These are phyloP conservation scores for Geotrichum macrosporum DNA, from an alignment of 1,139 yeast species.

Conservation along the genomic window DNA sequence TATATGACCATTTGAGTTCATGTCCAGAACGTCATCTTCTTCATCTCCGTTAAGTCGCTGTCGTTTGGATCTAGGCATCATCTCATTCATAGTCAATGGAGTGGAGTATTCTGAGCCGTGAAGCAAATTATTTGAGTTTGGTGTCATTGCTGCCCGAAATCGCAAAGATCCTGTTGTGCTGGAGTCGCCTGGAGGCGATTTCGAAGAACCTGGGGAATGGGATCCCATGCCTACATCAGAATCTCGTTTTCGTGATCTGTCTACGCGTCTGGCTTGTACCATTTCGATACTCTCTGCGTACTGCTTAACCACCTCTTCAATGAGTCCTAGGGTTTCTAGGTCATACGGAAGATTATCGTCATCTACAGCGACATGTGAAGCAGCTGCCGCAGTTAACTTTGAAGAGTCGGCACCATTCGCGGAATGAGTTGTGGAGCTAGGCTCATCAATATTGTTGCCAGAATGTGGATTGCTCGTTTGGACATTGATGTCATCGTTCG, in stretches of 20 bases:
- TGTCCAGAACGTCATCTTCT: not conserved
- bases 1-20: not conserved
- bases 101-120: not conserved
- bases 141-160: constrained; percentile 8
- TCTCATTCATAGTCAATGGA: not conserved
- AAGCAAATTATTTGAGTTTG: not conserved
- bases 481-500: not conserved
- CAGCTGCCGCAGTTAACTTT: not conserved
- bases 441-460: not conserved
- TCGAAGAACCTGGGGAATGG: constrained; percentile 6
- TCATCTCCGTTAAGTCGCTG: not conserved
- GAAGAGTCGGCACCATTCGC: not conserved
- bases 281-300: constrained; percentile 19
- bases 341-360: constrained; percentile 20
- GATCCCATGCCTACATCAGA: constrained; percentile 2
- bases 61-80: not conserved
- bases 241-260: constrained; percentile 7
- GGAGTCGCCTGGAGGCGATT: not conserved
- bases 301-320: constrained; percentile 19
- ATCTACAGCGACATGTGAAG: not conserved
- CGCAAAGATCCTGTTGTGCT: not conserved
- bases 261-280: constrained; percentile 4
- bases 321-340: constrained; percentile 18
- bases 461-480: not conserved
- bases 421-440: not conserved